These are phyloP conservation scores for Lodderomyces pseudojiufengensis DNA, from an alignment of 1,139 yeast genomes.

Conservation along the genomic window DNA sequence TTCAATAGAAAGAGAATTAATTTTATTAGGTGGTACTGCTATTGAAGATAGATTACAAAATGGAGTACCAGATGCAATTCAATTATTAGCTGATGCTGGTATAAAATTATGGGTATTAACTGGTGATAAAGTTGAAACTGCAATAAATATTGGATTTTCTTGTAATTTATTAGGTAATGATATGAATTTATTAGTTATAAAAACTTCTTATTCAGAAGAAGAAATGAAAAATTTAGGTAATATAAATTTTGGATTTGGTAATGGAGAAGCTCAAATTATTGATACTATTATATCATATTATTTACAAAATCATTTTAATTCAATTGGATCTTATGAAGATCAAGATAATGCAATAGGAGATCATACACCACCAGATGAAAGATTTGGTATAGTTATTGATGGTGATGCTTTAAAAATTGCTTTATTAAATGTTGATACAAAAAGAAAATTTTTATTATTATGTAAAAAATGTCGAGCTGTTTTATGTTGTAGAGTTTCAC, in stretches of 20 bases:
- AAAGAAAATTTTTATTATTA: slow-evolving; percentile 70
- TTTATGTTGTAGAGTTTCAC: slow-evolving; percentile 96
- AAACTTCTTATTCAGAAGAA: slow-evolving; percentile 25
- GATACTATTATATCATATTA: slow-evolving; percentile 57
- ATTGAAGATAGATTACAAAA: slow-evolving; percentile 50
- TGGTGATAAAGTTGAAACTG: slow-evolving; percentile 51
- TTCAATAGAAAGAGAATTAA: slow-evolving; percentile 43
- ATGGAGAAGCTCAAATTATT: slow-evolving; percentile 34
- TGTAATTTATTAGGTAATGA: slow-evolving; percentile 48
- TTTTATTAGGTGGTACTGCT: slow-evolving; percentile 49
- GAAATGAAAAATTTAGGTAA: slow-evolving; percentile 33
- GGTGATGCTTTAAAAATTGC: slow-evolving; percentile 87
- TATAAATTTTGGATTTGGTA: slow-evolving; percentile 28
- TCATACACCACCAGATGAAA: slow-evolving; percentile 75
- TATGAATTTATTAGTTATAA: slow-evolving; percentile 44
- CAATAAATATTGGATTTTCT: slow-evolving; percentile 49
- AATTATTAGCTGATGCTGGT: slow-evolving; percentile 44
- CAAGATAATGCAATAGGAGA: slow-evolving; percentile 59
- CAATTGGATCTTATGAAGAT: slow-evolving; percentile 60
- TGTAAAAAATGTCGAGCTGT: slow-evolving; percentile 95
- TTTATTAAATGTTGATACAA: slow-evolving; percentile 49
- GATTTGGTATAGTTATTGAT: slow-evolving; percentile 83
- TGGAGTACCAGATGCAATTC: slow-evolving; percentile 49
- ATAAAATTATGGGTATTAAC: slow-evolving; percentile 51
- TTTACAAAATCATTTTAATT: slow-evolving; percentile 56